Percentiles rank a stretch among this genome's conserved stretches.
Evolutionary conservation across 805 yeast species (phyloP).

Genomic region (Wickerhamiella siamensis): DNA sequence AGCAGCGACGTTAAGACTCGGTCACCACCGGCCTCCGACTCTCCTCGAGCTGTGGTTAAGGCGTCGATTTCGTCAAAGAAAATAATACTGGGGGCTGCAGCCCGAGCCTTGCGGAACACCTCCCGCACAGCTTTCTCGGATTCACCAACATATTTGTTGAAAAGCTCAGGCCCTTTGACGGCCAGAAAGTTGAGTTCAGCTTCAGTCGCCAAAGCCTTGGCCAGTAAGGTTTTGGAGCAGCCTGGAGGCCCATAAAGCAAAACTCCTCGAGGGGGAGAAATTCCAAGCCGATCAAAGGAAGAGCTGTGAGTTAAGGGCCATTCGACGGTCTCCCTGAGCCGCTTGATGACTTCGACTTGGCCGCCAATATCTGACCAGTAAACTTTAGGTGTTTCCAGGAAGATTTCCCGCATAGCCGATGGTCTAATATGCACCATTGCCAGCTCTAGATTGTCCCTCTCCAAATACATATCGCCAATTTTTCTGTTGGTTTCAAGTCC

Average conservation of each 20-base stretch:
- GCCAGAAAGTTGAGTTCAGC: conserved; percentile 88
- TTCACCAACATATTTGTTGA: conserved; percentile 93
- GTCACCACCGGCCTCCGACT: conserved; percentile 47
- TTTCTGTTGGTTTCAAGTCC: conserved; percentile 27
- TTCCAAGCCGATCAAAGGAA: conserved; percentile 62
- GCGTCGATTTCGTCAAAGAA: conserved; percentile 98
- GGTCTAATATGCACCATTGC: conserved; percentile 79
- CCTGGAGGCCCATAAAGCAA: conserved; percentile 96
- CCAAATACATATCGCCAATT: conserved; percentile 32
- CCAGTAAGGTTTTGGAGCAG: conserved; percentile 88
- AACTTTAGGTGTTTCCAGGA: conserved; percentile 86
- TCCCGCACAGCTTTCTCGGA: conserved; percentile 88
- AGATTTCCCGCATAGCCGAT: conserved; percentile 92
- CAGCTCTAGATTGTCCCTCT: conserved; percentile 42
- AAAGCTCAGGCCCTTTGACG: conserved; percentile 92
- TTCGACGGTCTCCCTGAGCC: conserved; percentile 80
- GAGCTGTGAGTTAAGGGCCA: conserved; percentile 75
- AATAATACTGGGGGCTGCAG: conserved; percentile 86
- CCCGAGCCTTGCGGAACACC: conserved; percentile 82
- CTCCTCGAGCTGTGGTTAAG: conserved; percentile 56
- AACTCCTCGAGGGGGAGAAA: conserved; percentile 85
- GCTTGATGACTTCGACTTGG: conserved; percentile 65
- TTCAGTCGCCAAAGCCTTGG: conserved; percentile 91
- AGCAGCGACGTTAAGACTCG: conserved; percentile 81
- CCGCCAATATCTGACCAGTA: conserved; percentile 95